Base-by-base conservation (phyloP, 163 green algal genomes). In the Scenedesmus sp. region DNA sequence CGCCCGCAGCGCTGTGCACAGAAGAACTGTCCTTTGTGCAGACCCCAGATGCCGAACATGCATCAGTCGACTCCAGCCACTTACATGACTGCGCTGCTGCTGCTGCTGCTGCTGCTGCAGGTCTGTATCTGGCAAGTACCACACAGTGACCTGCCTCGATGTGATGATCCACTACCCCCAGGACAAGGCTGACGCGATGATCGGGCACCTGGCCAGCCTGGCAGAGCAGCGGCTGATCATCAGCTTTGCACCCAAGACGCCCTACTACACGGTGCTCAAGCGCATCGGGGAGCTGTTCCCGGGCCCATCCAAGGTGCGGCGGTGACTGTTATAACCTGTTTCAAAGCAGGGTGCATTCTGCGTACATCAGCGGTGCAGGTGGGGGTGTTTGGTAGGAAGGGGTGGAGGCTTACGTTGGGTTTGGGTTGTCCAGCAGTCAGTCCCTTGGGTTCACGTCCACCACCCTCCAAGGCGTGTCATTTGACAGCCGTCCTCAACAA, bases 91-190 rank as follows among this genome's bases (percentile, higher is more conserved):
- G 2, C 12, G 20, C 44, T 73, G 49, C 12, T 73, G 7, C 5
- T 15, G 30, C 3, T 59, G 15, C 42, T 59, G 68, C 35, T 73
- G 0, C 20, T 87, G 46, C 33, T 83, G 85, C 68, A 92, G 88
- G 88, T 97, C 94, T 40, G 90, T 98, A 61, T 90, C 87, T 10
- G 98, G 98, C 43, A 94, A 95, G 68, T 99, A 98, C 95, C 61
- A 99, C 95, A 98, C 96, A 0, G 98, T 99, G 18, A 96, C 96
- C 3, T 99, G 98, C 95, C 94, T 99, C 42, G 98, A 99, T 92
- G 98, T 99, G 13, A 98, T 99, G 96, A 99, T 99, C 93, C 98
- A 99, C 95, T 99, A 99, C 94, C 98, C 98, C 1, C 96, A 99
- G 95, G 96, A 98, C 89, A 98, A 99, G 91, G 97, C 96, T 76